phyloP scores from a whole-genome alignment of 164 flowering plant species.

The Umbellularia californica region DNA sequence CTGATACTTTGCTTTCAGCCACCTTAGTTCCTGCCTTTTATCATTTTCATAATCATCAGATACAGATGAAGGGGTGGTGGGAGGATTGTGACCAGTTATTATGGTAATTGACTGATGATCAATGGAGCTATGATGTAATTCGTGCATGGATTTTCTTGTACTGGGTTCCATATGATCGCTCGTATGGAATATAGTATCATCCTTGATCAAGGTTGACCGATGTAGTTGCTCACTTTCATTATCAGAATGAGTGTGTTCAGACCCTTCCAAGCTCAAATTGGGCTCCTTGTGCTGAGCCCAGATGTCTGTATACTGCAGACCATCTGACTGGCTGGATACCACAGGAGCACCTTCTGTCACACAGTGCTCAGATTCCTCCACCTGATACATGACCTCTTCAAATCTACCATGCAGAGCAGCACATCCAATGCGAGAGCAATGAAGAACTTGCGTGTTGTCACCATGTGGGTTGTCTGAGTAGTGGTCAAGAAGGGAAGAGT shows the following conservation, averaged over 20 bases:
- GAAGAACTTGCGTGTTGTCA: constrained; percentile 27
- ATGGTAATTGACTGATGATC: background rate
- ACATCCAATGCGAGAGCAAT: constrained; percentile 45
- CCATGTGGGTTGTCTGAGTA: background rate
- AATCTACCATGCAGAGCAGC: constrained; percentile 78
- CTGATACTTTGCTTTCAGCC: constrained; percentile 82
- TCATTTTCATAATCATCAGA: constrained; percentile 53
- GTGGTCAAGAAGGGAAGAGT: constrained; percentile 45
- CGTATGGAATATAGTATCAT: constrained; percentile 21
- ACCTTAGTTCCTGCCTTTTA: constrained; percentile 64
- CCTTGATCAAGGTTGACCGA: constrained; percentile 11
- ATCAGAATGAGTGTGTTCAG: constrained; percentile 38
- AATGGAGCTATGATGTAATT: background rate
- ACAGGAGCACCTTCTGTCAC: constrained; percentile 31
- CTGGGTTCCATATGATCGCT: constrained; percentile 17
- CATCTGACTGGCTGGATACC: constrained; percentile 26
- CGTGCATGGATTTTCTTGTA: constrained; percentile 19
- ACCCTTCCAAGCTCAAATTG: constrained; percentile 43
- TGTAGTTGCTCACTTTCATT: constrained; percentile 20
- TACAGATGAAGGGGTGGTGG: constrained; percentile 15
- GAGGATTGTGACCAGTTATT: constrained; percentile 2
- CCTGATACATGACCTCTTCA: constrained; percentile 64
- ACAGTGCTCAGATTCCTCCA: constrained; percentile 44
- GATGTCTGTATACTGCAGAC: constrained; percentile 14
- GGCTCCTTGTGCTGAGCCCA: constrained; percentile 47